Base-by-base conservation (phyloP, 1,284 basidiomycete genomes). In the Trichosporon inkin region DNA sequence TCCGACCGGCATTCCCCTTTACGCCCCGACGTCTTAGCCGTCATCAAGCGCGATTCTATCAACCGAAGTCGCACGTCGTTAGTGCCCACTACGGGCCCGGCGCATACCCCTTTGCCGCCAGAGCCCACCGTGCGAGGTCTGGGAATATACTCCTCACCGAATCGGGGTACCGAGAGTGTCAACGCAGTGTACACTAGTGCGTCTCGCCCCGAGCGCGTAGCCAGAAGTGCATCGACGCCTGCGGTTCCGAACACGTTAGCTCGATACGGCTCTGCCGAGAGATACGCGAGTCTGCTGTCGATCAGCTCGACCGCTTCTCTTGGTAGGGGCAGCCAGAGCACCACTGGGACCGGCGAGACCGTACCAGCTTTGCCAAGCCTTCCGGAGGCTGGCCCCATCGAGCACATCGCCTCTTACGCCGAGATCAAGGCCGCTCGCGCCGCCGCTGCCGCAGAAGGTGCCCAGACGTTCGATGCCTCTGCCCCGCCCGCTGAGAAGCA, bases 381-480 rank as follows among this genome's bases (percentile, higher is more conserved):
- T 13, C 44, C 44, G 3, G 54, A 55, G 32, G 39, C 39, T 14
- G 54, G 17, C 28, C 54, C 54, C 10, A 28, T 55, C 11, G 54
- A 55, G 17, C 40, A 34, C n/a, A 34, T 32, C 38, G 28, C 39
- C 28, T 49, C 44, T 14, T 49, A 28, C 24, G 38, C 22, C 10
- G 53, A 41, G 13, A 34, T 51, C 35, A 36, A 57, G 37, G 22
- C 14, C 6, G 36, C 22, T n/a, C 44, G 44, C 6, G n/a, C 20
- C 3, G 55, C 32, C 2, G 37, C 47, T 3, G 37, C 20, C 17
- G n/a, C 17, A 22, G 22, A 20, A 37, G 24, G 19, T 56, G 62
- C 64, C 14, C 64, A 63, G 40, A 40, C 55, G 10, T 77, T 76
- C 41, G 67, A 71, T 37, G 59, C 62, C 14, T 57, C 67, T 32